Base-by-base conservation (phyloP, 257 asterid genomes). In the Solanum corneliomulleri region DNA sequence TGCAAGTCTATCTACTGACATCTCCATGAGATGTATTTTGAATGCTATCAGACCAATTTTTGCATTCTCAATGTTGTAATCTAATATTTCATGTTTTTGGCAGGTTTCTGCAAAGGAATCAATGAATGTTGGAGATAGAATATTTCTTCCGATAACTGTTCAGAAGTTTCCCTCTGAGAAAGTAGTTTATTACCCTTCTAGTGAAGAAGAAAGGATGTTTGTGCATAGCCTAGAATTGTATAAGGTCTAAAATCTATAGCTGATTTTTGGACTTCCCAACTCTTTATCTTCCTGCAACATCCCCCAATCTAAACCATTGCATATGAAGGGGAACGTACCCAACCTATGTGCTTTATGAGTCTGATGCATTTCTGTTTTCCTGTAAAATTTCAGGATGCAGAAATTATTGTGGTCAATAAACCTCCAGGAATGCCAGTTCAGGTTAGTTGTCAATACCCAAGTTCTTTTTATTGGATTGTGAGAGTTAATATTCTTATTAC, bases 381-480 rank as follows among this genome's bases (percentile, higher is more conserved):
- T 44, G 68, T 29, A 47, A 75, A 23, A 44, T 87, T 72, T 83
- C 90, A 95, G 98, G 99, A 97, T 90, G 89, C 92, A 70, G 95
- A 97, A 11, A 90, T 95, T 86, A 90, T 97, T 89, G 98, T 89
- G 87, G 87, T 94, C 90, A 97, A 97, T 86, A 97, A 97, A 92
- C 99, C 98, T 1, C 96, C 95, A 66, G 98, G 99, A 89, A 92
- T 97, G 93, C 96, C 99, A 60, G 99, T 97, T 75, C 99, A 97
- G 98, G 98, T 97, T 84, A 69, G 49, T 45, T 88, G n/a, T 83
- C 58, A 81, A 27, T 25, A 16, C 35, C 72, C 6, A 23, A 33
- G 56, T 68, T 58, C 64, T 71, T 85, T 84, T 60, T 85, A 8
- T 72, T 35, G 31, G 83, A 85, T 69, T 89, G 88, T 89, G 82